Evolutionary conservation across 345 rosid genomes (phyloP).

Genomic region (Eucalyptus pauciflora): DNA sequence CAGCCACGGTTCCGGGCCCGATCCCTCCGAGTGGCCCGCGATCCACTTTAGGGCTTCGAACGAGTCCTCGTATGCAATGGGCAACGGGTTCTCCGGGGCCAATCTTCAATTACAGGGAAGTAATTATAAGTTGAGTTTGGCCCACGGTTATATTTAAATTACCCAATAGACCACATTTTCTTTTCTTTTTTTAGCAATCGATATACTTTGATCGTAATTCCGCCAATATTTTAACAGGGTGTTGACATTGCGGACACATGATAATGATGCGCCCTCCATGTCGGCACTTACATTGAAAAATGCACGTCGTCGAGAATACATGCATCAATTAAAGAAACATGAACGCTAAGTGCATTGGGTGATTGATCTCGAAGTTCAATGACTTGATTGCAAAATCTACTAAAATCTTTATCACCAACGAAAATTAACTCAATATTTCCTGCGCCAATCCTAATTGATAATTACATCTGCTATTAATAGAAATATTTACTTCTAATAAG

Average conservation of each 20-base stretch:
- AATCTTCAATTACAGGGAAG: constrained; percentile 4
- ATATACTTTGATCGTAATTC: background rate
- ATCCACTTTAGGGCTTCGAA: constrained; percentile 45
- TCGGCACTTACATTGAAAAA: background rate
- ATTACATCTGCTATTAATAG: background rate
- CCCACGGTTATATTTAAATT: background rate
- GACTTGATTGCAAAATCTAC: background rate
- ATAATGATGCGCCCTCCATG: background rate
- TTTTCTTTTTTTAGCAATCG: background rate
- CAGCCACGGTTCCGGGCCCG: constrained; percentile 35
- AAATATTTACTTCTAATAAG: background rate
- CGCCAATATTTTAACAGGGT: background rate
- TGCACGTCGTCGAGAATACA: background rate
- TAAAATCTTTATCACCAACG: no score
- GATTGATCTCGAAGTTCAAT: background rate
- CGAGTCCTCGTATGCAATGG: constrained; percentile 41
- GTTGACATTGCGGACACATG: background rate
- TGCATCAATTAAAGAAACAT: background rate
- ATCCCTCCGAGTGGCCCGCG: constrained; percentile 15
- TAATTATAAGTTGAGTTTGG: background rate
- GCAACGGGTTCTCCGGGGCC: constrained; percentile 62
- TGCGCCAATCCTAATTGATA: background rate
- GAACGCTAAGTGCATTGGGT: background rate
- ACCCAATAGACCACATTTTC: background rate
- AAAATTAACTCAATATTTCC: background rate